Conservation (phyloP, 345 rosid genomes). For the Heritiera fomes region DNA sequence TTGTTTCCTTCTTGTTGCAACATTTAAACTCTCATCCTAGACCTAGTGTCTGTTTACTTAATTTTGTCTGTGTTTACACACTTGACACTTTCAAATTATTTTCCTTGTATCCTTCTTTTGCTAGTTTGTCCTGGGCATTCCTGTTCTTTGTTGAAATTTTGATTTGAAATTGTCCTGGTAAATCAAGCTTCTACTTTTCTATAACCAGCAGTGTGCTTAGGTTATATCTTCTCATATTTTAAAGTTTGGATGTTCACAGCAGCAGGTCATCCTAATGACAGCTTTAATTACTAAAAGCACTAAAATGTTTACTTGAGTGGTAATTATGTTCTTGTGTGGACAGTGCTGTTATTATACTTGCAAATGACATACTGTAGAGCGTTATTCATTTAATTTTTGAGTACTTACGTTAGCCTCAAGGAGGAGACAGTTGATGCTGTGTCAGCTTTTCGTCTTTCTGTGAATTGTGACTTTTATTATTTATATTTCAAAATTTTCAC, state of each 20-base stretch:
- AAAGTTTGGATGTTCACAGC: background rate
- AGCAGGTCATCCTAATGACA: background rate
- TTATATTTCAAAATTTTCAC: background rate
- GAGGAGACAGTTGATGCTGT: background rate
- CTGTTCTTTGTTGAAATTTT: background rate
- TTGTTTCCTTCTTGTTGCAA: background rate
- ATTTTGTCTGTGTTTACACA: background rate
- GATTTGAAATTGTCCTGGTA: conserved; percentile 1
- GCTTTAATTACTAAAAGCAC: background rate
- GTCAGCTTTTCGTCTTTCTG: background rate
- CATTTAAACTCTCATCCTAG: background rate
- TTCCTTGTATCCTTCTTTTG: background rate
- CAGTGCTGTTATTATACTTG: background rate
- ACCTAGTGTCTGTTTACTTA: background rate
- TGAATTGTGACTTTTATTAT: background rate
- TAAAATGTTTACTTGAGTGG: background rate
- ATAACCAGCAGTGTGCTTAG: background rate
- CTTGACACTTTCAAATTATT: background rate
- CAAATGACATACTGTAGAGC: background rate
- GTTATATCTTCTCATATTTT: background rate
- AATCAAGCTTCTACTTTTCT: background rate
- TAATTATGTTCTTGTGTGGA: background rate
- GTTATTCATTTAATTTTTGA: background rate
- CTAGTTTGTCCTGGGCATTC: background rate
- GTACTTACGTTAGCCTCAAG: background rate